These are phyloP conservation scores for Rickenella mellea DNA, from an alignment of 768 basidiomycete genomes.

Conservation along the genomic window DNA sequence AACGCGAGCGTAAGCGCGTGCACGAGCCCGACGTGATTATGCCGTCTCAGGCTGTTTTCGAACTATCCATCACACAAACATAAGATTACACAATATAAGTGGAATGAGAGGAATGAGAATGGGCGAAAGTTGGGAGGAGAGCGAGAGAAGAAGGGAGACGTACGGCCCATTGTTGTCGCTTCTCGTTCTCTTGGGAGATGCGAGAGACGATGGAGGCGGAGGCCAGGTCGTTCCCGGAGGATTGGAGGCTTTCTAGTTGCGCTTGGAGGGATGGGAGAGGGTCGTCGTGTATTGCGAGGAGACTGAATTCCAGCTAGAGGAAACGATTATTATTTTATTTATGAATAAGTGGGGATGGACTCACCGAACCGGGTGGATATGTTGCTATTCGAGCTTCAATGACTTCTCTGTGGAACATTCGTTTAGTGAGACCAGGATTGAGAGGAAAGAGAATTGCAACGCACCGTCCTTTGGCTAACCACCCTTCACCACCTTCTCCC, in stretches of 20 bases:
- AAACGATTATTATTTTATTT: neutral
- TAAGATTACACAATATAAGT: constrained; percentile 6
- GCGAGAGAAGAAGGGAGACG: constrained; percentile 20
- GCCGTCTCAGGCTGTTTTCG: constrained; percentile 78
- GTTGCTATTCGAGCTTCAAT: constrained; percentile 85
- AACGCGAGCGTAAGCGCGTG: constrained; percentile 66
- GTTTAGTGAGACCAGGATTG: constrained; percentile 11
- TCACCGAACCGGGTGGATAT: constrained; percentile 81
- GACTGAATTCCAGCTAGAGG: constrained; percentile 78
- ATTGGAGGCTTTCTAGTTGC: constrained; percentile 42
- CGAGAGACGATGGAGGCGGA: constrained; percentile 45
- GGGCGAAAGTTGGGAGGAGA: constrained; percentile 1
- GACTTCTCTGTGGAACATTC: constrained; percentile 45
- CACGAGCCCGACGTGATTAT: constrained; percentile 79
- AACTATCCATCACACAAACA: constrained; percentile 40
- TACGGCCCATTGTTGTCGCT: constrained; percentile 77
- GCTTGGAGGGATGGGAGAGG: constrained; percentile 61
- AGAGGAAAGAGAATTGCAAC: constrained; percentile 9
- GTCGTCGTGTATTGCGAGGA: constrained; percentile 79
- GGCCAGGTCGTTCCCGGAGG: constrained; percentile 15
- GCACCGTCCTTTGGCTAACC: constrained; percentile 75
- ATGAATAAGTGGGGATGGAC: constrained; percentile 18
- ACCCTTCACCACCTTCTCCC: constrained; percentile 63
- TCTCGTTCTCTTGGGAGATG: constrained; percentile 59
- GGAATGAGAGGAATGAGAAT: constrained; percentile 7